Percentiles rank a stretch among this genome's conserved stretches.
These are phyloP conservation scores for Excoecaria cochinchinensis DNA, from an alignment of 345 rosid genomes.

Conservation along the genomic window DNA sequence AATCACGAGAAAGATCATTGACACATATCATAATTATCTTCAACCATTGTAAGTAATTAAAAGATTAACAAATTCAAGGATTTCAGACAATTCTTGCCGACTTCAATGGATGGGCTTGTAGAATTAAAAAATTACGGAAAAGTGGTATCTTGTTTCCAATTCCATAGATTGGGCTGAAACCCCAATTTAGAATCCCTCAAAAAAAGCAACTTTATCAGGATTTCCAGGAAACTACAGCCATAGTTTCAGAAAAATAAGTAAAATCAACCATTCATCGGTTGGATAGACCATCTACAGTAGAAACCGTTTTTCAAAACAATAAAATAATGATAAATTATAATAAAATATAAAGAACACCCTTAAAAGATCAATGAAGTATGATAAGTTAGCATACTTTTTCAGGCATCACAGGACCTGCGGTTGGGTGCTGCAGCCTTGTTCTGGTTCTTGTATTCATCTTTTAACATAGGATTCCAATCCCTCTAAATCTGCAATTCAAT, in stretches of 20 bases:
- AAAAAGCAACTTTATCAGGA: constrained; percentile 12
- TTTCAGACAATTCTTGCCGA: not conserved
- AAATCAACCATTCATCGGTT: not conserved
- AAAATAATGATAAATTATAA: not conserved
- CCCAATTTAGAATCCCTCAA: constrained; percentile 21
- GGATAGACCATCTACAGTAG: constrained; percentile 5
- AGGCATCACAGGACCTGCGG: constrained; percentile 37
- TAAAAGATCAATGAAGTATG: constrained; percentile 19
- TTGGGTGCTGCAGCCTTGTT: constrained; percentile 26
- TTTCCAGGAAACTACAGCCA: constrained; percentile 31
- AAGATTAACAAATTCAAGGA: not conserved
- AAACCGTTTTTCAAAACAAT: constrained; percentile 26
- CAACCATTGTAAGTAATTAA: not conserved
- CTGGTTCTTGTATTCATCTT: constrained; percentile 41
- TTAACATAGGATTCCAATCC: not conserved
- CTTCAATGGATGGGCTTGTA: not conserved
- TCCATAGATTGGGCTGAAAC: constrained; percentile 11
- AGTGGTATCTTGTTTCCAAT: not conserved
- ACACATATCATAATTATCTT: not conserved
- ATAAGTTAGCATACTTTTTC: constrained; percentile 38
- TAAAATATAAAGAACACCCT: constrained; percentile 17
- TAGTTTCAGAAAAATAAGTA: not conserved
- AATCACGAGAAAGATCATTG: too few species aligned
- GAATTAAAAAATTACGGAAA: not conserved
- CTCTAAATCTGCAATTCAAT: constrained; percentile 17